A percentile compares a stretch with the other conserved stretches of the same genome.
Evolutionary conservation across 2,329 filamentous ascomycete genomes (phyloP).

Genomic region (Penicillium crustosum): DNA sequence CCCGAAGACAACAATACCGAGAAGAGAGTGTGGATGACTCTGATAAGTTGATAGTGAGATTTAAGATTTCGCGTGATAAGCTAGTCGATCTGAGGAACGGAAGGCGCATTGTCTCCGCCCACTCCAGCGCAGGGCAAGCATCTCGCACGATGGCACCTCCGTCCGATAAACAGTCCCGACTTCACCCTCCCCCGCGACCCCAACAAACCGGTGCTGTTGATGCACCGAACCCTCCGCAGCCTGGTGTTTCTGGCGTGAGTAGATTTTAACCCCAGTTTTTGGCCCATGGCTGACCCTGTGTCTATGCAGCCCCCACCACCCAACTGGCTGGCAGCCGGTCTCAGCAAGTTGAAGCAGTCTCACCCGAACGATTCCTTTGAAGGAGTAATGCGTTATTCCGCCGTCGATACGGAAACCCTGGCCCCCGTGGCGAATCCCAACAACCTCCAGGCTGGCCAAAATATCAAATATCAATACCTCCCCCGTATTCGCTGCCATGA

Average conservation of each 20-base stretch:
- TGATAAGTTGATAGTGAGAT: conserved; percentile 67
- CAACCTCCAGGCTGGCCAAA: conserved; percentile 54
- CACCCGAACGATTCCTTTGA: conserved; percentile 86
- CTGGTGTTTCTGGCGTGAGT: conserved; percentile 48
- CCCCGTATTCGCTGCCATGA: conserved; percentile 89
- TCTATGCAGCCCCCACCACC: conserved; percentile 71
- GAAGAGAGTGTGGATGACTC: conserved; percentile 78
- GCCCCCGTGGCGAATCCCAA: conserved; percentile 58
- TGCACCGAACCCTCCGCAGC: conserved; percentile 44
- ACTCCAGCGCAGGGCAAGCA: conserved; percentile 57
- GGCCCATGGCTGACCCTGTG: conserved; percentile 19
- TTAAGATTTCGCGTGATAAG: conserved; percentile 71
- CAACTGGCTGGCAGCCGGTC: conserved; percentile 75
- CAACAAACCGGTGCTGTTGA: conserved; percentile 49
- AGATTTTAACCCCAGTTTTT: conserved; percentile 25
- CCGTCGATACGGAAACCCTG: conserved; percentile 71
- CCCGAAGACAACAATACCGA: conserved; percentile 63
- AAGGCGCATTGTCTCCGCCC: conserved; percentile 42
- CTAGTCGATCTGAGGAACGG: conserved; percentile 43
- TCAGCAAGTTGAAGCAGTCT: conserved; percentile 66
- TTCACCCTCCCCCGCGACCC: conserved; percentile 28
- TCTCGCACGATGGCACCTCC: conserved; percentile 54
- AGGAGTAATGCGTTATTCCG: conserved; percentile 84
- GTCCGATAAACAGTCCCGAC: conserved; percentile 34
- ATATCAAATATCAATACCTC: conserved; percentile 76